These are phyloP conservation scores for Irpex sp. DNA, from an alignment of 1,284 basidiomycete species.

Conservation along the genomic window DNA sequence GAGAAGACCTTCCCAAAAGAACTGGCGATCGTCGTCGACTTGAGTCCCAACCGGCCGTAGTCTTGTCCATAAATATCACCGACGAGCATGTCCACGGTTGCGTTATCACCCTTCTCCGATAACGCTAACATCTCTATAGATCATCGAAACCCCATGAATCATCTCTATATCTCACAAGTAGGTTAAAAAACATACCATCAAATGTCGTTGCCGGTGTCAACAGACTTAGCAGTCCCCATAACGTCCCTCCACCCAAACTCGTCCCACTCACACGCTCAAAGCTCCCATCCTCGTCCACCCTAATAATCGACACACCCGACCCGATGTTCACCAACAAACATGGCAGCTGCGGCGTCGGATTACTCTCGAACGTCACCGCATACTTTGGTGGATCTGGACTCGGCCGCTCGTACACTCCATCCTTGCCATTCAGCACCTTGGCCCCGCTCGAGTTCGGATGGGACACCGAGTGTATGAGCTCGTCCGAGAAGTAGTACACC, in stretches of 20 bases:
- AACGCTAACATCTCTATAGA: constrained; percentile 89
- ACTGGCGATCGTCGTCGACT: constrained; percentile 96
- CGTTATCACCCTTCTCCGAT: constrained; percentile 92
- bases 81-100: constrained; percentile 96
- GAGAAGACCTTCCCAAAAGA: constrained; percentile 99
- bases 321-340: constrained; percentile 98
- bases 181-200: constrained; percentile 66
- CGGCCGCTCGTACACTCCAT: constrained; percentile 72
- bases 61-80: constrained; percentile 98
- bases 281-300: constrained; percentile 91
- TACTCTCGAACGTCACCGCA: constrained; percentile 80
- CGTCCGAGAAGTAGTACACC: constrained; percentile 98
- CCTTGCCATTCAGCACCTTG: constrained; percentile 12
- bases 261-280: constrained; percentile 98
- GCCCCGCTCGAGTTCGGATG: constrained; percentile 43
- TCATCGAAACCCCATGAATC: neutral
- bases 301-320: constrained; percentile 96
- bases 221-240: constrained; percentile 95
- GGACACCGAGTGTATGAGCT: constrained; percentile 87
- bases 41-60: constrained; percentile 91
- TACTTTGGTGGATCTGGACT: constrained; percentile 91
- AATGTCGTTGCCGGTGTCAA: constrained; percentile 95
- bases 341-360: constrained; percentile 86
- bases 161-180: neutral
- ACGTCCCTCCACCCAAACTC: constrained; percentile 96